Conservation (phyloP, 768 basidiomycete species). For the Trametes cubensis region DNA sequence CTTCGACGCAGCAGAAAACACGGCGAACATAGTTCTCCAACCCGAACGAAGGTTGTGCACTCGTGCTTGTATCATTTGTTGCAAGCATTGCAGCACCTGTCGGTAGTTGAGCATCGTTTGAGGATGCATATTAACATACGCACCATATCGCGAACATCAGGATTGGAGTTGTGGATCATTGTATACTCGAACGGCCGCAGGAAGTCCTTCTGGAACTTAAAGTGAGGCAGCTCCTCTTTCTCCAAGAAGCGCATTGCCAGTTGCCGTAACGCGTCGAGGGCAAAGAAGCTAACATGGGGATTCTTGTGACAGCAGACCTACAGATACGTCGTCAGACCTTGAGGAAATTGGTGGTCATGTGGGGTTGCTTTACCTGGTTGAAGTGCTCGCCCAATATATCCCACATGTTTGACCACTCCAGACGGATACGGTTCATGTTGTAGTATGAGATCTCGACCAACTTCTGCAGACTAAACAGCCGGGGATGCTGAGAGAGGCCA, state of each 20-base stretch:
- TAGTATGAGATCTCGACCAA: conserved; percentile 99
- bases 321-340: conserved; percentile 17
- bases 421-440: conserved; percentile 96
- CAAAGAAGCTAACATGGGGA: conserved; percentile 94
- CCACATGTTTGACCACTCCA: conserved; percentile 99
- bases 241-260: conserved; percentile 98
- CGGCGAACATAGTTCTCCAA: conserved; percentile 99
- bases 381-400: conserved; percentile 98
- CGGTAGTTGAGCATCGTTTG: background rate
- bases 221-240: conserved; percentile 96
- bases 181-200: conserved; percentile 97
- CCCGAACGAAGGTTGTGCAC: conserved; percentile 96
- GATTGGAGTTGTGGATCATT: conserved; percentile 95
- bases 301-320: conserved; percentile 99
- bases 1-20: conserved; percentile 95
- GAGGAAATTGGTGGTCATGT: background rate
- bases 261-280: conserved; percentile 93
- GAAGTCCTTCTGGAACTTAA: conserved; percentile 99
- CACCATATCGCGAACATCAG: conserved; percentile 96
- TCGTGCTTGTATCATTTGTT: conserved; percentile 97
- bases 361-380: conserved; percentile 68
- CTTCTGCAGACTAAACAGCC: conserved; percentile 96
- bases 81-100: conserved; percentile 94
- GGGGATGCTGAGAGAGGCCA: conserved; percentile 89
- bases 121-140: conserved; percentile 3